Conservation (phyloP, 1,139 yeast species). For the Geotrichum bryndzae region DNA sequence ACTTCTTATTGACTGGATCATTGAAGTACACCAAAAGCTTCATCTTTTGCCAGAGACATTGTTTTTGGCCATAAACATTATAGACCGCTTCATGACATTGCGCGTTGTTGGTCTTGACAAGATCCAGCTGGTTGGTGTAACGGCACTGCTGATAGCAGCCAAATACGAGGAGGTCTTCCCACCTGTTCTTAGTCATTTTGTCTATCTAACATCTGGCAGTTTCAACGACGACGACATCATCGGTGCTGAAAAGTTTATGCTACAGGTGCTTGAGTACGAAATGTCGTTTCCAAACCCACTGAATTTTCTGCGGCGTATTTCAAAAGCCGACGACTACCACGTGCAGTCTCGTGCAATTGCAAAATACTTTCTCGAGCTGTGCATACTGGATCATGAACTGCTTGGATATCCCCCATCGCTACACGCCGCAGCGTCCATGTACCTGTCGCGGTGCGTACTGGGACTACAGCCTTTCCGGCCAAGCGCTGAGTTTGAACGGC, state of each 20-base stretch:
- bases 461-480: conserved; percentile 41
- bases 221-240: conserved; percentile 79
- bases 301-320: conserved; percentile 86
- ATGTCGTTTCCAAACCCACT: conserved; percentile 89
- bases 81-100: conserved; percentile 83
- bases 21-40: conserved; percentile 84
- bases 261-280: conserved; percentile 71
- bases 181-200: conserved; percentile 83
- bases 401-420: conserved; percentile 69
- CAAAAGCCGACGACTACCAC: conserved; percentile 93
- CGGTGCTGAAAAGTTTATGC: conserved; percentile 77
- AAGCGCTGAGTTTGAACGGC: not conserved
- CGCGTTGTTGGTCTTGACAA: conserved; percentile 78
- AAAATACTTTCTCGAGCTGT: conserved; percentile 77
- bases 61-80: conserved; percentile 77
- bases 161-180: conserved; percentile 93
- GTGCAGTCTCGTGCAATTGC: conserved; percentile 89
- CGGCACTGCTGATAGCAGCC: conserved; percentile 86
- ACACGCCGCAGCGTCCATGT: conserved; percentile 79
- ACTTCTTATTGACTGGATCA: conserved; percentile 90
- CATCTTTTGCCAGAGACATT: conserved; percentile 86
- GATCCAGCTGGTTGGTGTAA: conserved; percentile 84
- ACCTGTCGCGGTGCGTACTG: conserved; percentile 71
- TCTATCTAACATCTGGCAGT: conserved; percentile 81
- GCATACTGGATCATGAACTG: conserved; percentile 74